These are phyloP conservation scores for Citeromyces hawaiiensis DNA, from an alignment of 1,139 yeast species.

Conservation along the genomic window DNA sequence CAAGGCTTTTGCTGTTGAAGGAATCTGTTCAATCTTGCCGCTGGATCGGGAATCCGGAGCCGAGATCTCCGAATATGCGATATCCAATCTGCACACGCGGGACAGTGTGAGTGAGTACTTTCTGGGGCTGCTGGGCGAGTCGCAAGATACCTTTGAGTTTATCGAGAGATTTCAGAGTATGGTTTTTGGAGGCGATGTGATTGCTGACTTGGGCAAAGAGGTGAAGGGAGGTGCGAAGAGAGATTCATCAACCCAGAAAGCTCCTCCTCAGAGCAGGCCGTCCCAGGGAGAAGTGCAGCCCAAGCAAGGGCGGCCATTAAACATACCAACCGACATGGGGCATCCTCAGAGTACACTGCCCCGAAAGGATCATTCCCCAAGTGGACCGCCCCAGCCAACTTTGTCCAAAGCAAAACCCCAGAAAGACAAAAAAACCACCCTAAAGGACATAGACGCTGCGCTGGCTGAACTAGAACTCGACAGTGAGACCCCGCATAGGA, in stretches of 20 bases:
- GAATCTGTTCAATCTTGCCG: constrained; percentile 29
- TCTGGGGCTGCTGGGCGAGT: constrained; percentile 37
- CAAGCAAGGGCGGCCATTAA: no score
- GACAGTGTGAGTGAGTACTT: constrained; percentile 34
- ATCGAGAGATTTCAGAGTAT: constrained; percentile 20
- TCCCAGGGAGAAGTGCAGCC: no score
- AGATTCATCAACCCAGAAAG: no score
- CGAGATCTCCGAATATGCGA: constrained; percentile 35
- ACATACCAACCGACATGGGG: no score
- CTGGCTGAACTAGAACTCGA: constrained; percentile 32
- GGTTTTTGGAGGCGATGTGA: constrained; percentile 11
- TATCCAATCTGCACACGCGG: constrained; percentile 23
- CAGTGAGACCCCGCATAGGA: constrained; percentile 13
- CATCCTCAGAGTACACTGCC: no score
- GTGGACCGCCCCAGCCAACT: neutral
- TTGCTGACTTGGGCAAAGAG: no score
- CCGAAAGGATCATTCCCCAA: no score
- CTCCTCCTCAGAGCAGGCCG: no score
- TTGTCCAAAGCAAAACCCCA: neutral
- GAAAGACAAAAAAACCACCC: constrained; percentile 12
- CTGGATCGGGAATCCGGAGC: constrained; percentile 25
- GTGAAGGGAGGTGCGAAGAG: no score
- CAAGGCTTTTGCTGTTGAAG: constrained; percentile 19
- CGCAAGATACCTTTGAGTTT: constrained; percentile 28
- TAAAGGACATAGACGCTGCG: constrained; percentile 39